These are phyloP conservation scores for Gymnopus androsaceus DNA, from an alignment of 1,284 basidiomycete species.

Conservation along the genomic window DNA sequence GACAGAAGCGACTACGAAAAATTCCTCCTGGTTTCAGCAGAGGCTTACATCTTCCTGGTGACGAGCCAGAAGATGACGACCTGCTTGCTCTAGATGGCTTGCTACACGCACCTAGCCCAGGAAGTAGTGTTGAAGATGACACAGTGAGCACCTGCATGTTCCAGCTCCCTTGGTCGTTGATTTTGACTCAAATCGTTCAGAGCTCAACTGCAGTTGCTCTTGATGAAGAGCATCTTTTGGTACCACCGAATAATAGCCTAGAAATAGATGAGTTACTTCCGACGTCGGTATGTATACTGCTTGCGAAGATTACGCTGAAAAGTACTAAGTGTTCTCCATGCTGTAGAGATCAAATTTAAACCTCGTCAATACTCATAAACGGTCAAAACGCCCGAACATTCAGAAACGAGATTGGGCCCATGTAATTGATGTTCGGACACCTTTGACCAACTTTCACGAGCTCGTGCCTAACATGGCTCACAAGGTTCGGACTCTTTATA, in stretches of 20 bases:
- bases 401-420: slow-evolving; percentile 97
- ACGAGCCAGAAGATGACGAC: slow-evolving; percentile 50
- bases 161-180: neutral
- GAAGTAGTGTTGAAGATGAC: slow-evolving; percentile 13
- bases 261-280: slow-evolving; percentile 86
- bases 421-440: slow-evolving; percentile 90
- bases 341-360: slow-evolving; percentile 58
- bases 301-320: slow-evolving; percentile 6
- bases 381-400: slow-evolving; percentile 43
- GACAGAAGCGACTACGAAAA: slow-evolving; percentile 53
- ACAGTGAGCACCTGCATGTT: slow-evolving; percentile 16
- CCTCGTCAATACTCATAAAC: slow-evolving; percentile 42
- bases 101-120: neutral
- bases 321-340: slow-evolving; percentile 16
- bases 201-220: slow-evolving; percentile 14
- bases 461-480: slow-evolving; percentile 92
- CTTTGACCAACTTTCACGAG: slow-evolving; percentile 85
- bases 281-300: slow-evolving; percentile 58
- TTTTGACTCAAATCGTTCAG: neutral
- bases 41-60: slow-evolving; percentile 69
- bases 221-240: slow-evolving; percentile 18
- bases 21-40: slow-evolving; percentile 65
- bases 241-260: slow-evolving; percentile 22
- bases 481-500: slow-evolving; percentile 48
- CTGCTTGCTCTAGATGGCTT: slow-evolving; percentile 41